A percentile compares a stretch with the other conserved stretches of the same genome.
These are phyloP conservation scores for Cytospora schulzeri DNA, from an alignment of 2,329 filamentous ascomycete genomes.

Conservation along the genomic window DNA sequence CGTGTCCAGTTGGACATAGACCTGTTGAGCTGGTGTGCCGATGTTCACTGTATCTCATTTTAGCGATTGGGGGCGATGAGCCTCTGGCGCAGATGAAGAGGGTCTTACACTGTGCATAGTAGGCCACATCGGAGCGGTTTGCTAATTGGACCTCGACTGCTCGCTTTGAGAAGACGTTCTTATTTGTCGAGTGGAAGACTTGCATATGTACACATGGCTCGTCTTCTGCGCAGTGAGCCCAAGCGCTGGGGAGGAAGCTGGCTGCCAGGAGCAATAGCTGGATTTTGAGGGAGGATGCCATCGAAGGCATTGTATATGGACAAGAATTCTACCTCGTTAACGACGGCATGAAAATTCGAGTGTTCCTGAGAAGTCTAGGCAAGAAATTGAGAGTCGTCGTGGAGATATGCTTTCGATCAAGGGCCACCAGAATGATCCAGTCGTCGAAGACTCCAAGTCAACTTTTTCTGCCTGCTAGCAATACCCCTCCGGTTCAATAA, in stretches of 20 bases:
- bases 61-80: slow-evolving; percentile 25
- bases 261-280: slow-evolving; percentile 31
- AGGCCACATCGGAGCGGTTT: slow-evolving; percentile 56
- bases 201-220: slow-evolving; percentile 43
- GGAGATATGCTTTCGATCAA: background rate
- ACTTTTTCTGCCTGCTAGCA: slow-evolving; percentile 9
- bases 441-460: slow-evolving; percentile 2
- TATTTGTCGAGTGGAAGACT: slow-evolving; percentile 47
- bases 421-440: slow-evolving; percentile 1
- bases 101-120: slow-evolving; percentile 40
- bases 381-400: background rate
- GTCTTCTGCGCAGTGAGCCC: slow-evolving; percentile 30
- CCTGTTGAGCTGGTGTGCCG: slow-evolving; percentile 55
- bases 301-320: slow-evolving; percentile 32
- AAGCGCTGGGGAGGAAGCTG: slow-evolving; percentile 25
- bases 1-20: slow-evolving; percentile 60
- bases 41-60: slow-evolving; percentile 45
- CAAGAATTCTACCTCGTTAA: slow-evolving; percentile 24
- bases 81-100: slow-evolving; percentile 30
- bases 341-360: slow-evolving; percentile 25
- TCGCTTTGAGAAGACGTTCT: slow-evolving; percentile 44
- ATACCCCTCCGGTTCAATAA: slow-evolving; percentile 9
- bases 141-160: slow-evolving; percentile 48
- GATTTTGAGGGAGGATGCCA: slow-evolving; percentile 33
- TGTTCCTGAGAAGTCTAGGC: background rate